Percentiles rank a stretch among this genome's conserved stretches.
These are phyloP conservation scores for Pelargonium cotyledonis DNA, from an alignment of 441 rosid genomes.

Conservation along the genomic window DNA sequence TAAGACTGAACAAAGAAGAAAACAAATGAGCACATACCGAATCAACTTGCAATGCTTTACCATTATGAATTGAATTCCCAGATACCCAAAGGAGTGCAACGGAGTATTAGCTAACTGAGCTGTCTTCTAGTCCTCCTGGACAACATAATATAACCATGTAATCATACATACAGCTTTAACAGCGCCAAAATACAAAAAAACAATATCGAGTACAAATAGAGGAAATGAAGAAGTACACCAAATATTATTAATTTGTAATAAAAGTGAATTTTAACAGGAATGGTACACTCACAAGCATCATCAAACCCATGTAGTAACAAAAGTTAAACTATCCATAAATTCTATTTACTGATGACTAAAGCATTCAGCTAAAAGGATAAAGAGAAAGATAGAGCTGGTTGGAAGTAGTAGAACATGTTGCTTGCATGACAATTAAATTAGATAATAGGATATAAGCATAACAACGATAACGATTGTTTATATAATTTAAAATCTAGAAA, in stretches of 20 bases:
- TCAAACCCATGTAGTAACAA: not conserved
- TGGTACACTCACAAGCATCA: not conserved
- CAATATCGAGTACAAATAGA: not conserved
- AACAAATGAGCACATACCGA: constrained; percentile 43
- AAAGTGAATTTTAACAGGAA: not conserved
- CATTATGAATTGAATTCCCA: constrained; percentile 73
- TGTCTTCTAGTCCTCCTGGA: constrained; percentile 80
- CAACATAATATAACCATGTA: constrained; percentile 8
- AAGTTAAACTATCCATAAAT: not conserved
- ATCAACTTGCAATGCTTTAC: constrained; percentile 78
- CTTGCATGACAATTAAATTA: too few relatives aligned
- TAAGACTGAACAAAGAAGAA: constrained; percentile 12
- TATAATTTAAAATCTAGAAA: constrained; percentile 5
- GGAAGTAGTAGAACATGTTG: constrained; percentile 1
- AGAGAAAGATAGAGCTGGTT: not conserved
- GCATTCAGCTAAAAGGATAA: not conserved
- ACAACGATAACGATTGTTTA: not conserved
- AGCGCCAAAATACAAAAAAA: not conserved
- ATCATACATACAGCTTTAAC: not conserved
- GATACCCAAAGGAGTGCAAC: constrained; percentile 76
- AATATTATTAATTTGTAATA: not conserved
- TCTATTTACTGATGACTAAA: not conserved
- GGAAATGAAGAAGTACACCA: not conserved
- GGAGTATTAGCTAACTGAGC: constrained; percentile 59
- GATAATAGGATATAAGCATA: not conserved